Base-by-base conservation (phyloP, 441 rosid genomes). In the Gossypium gossypioides region DNA sequence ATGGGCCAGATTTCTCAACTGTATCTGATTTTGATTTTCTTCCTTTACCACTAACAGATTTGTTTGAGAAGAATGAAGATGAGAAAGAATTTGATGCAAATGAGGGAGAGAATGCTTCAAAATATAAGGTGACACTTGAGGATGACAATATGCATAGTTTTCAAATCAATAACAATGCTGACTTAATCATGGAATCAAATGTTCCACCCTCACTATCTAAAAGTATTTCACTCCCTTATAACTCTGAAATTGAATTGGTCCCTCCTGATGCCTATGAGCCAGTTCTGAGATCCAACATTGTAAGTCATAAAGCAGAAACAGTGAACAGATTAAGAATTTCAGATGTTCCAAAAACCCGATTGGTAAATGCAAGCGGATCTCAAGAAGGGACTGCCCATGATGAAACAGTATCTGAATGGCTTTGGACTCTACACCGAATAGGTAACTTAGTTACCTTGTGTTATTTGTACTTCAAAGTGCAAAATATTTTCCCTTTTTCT, bases 391-490 rank as follows among this genome's bases (percentile, higher is more conserved):
- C 81, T 50, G 83, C 77, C 60, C 80, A 78, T 58, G 89, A 85
- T 69, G 91, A 86, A 63, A 82, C 87, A 76, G 87, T 86, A 61
- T 87, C 97, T 79, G 97, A 93, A 78, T 93, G 97, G 97, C 96
- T 87, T 78, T 91, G 97, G 98, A 93, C 93, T 55, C 74, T 91
- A 85, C 97, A 93, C 77, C 87, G 84, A 51, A 91, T 93, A 80
- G 98, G 96, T 91, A 85, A 64, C 42, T 77, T 21, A 51, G 10
- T 58, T 59, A 27, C 21, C 13, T 15, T 59, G 64, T 55, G 2
- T 67, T 68, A 29, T 58, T 74, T 68, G 61, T 5, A 27, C 64
- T 27, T 59, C 4, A 6, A 24, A 15, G 37, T 34, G 48, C 48
- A 54, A 22, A 15, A 52, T 52, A 13, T 66, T 15, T 29, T 52